Evolutionary conservation across 2,329 filamentous ascomycete genomes (phyloP), one percentile per base, ranked within the genome.

Genomic region (Penicillium brevicompactum): DNA sequence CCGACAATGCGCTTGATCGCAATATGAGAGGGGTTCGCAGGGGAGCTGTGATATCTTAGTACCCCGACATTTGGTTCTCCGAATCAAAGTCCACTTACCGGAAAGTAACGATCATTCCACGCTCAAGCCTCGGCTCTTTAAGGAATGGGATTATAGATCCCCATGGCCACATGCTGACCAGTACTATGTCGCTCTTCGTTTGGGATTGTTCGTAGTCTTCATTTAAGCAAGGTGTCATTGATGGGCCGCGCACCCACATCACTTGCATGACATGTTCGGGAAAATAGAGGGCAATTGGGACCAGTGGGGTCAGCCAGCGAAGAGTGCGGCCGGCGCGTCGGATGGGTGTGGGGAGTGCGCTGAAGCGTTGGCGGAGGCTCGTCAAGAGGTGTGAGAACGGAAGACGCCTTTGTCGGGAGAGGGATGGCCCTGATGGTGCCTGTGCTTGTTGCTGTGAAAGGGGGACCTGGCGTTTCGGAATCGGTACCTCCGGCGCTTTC

Each of bases 1-100:
- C 84, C 94, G 24, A 97, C 81, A 10, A 99, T 83, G 40, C 94
- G 82, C 78, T 99, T 99, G 32, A 97, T 84, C 0, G 85, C 85
- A 41, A 87, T 78, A 21, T 83, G 79, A 30, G 90, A 85, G 0
- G 91, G 89, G 57, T 88, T 82, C 13, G 81, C 76, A 0, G 92
- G 92, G 46, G 85, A 90, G 70, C 89, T 92, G 56, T 22, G 32
- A 13, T 46, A 11, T 10, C 30, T 55, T 45, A 52, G 46, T 51
- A 14, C 37, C 42, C 24, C 13, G 10, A 5, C 32, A 11, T 6
- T 32, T 13, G 31, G 3, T 22, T 37, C 34, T 37, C 31, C 13
- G n/a, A 37, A 16, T 37, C 34, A 7, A n/a, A 2, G 11, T 13
- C n/a, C 34, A n/a, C 62, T 49, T 64, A 68, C 70, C 70, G 70